These are phyloP conservation scores for Sarocladiaceae sp. DNA, from an alignment of 2,329 filamentous ascomycete species.

Conservation along the genomic window DNA sequence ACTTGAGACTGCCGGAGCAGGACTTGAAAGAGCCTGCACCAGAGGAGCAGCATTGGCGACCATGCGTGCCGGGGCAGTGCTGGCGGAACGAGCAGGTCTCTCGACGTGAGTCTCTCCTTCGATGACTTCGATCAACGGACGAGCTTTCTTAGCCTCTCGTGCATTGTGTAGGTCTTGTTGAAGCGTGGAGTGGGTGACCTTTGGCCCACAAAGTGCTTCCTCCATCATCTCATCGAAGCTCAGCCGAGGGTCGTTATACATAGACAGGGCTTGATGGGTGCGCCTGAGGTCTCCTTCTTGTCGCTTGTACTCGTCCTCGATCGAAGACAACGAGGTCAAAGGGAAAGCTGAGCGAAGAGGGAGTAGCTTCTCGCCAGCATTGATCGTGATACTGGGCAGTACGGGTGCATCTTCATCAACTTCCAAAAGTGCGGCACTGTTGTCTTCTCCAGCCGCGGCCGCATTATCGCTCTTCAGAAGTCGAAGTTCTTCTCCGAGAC, in stretches of 20 bases:
- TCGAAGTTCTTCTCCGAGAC: conserved; percentile 32
- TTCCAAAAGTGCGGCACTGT: conserved; percentile 15
- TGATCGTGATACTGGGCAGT: conserved; percentile 8
- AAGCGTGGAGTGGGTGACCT: not conserved
- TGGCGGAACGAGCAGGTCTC: no score
- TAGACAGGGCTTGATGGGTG: conserved; percentile 32
- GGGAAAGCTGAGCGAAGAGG: conserved; percentile 42
- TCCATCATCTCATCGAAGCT: conserved; percentile 30
- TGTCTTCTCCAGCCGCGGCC: conserved; percentile 17
- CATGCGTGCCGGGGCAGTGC: no score
- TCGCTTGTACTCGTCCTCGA: conserved; percentile 30
- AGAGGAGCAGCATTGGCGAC: not conserved
- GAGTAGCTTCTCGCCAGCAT: conserved; percentile 15
- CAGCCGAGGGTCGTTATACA: conserved; percentile 25
- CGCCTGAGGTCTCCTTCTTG: conserved; percentile 28
- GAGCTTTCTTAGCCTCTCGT: not conserved
- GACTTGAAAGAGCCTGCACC: not conserved
- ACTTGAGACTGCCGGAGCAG: not conserved
- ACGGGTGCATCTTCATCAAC: conserved; percentile 7
- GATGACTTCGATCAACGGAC: conserved; percentile 15
- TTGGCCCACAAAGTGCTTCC: conserved; percentile 4
- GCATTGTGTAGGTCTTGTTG: conserved; percentile 1
- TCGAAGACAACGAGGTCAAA: conserved; percentile 26
- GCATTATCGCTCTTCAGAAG: conserved; percentile 37
- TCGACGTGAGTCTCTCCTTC: conserved; percentile 7